Evolutionary conservation across 257 asterid genomes (phyloP).

Genomic region (Solanum bukasovii): DNA sequence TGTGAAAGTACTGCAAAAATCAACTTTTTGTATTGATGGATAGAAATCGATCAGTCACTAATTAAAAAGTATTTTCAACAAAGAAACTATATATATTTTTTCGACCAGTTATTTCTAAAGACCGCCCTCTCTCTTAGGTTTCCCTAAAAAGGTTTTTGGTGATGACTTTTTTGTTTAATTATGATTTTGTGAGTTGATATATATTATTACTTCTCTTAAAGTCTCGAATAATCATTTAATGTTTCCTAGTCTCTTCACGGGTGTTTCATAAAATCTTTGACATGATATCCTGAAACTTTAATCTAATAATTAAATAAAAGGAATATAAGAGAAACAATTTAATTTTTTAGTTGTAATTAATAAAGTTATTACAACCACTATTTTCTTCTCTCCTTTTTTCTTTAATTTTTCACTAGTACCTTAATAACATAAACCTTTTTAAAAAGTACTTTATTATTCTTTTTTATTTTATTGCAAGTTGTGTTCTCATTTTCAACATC

Average conservation of each 20-base stretch:
- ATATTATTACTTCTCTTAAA: not conserved
- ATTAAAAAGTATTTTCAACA: not conserved
- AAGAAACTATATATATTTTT: not conserved
- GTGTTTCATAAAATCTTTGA: not conserved
- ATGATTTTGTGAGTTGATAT: not conserved
- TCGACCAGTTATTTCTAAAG: not conserved
- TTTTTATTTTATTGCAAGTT: not conserved
- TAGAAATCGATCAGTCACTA: not conserved
- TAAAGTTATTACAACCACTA: not conserved
- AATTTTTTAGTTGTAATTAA: not conserved
- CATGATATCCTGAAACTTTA: not conserved
- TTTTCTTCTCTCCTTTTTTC: not conserved
- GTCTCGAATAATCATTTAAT: not conserved
- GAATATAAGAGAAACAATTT: not conserved
- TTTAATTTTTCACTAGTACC: not conserved
- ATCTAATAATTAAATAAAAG: not conserved
- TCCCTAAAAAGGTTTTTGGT: not conserved
- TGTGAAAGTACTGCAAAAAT: not conserved
- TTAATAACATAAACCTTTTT: not conserved
- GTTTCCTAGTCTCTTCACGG: not conserved
- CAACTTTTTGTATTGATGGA: not conserved
- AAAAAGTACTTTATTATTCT: not conserved
- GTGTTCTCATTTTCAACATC: not conserved
- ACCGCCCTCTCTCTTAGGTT: not conserved
- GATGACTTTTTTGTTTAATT: not conserved